Evolutionary conservation across 2,329 filamentous ascomycete genomes (phyloP).

Genomic region (Microdochium nivale): DNA sequence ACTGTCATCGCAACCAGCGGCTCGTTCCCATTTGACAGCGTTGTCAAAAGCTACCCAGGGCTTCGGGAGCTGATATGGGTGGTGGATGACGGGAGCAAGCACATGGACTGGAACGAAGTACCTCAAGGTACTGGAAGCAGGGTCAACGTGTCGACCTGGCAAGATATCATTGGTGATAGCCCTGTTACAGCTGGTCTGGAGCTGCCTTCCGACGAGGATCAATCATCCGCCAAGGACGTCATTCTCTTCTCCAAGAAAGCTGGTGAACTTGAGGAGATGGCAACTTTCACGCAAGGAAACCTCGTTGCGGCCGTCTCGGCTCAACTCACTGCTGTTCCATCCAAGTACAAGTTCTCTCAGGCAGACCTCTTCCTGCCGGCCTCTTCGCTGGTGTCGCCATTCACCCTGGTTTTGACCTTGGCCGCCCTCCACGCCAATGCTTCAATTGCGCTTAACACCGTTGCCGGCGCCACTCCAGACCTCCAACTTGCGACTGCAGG

Average conservation of each 20-base stretch:
- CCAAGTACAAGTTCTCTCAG: conserved; percentile 61
- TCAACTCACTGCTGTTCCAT: conserved; percentile 67
- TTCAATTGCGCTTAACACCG: conserved; percentile 81
- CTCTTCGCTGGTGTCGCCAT: conserved; percentile 70
- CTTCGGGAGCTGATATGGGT: conserved; percentile 85
- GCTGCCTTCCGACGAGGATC: conserved; percentile 54
- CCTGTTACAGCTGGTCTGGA: conserved; percentile 49
- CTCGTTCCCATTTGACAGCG: conserved; percentile 69
- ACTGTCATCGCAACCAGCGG: conserved; percentile 78
- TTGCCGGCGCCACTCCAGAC: conserved; percentile 65
- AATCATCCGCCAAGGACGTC: conserved; percentile 42
- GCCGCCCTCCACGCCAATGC: conserved; percentile 77
- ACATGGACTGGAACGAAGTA: conserved; percentile 92
- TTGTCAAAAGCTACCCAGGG: conserved; percentile 59
- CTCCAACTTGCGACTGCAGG: conserved; percentile 64
- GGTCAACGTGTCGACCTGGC: conserved; percentile 84
- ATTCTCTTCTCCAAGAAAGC: conserved; percentile 57
- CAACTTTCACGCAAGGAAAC: conserved; percentile 75
- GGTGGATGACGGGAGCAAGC: conserved; percentile 78
- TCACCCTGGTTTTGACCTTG: conserved; percentile 72
- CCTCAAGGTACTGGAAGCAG: conserved; percentile 67
- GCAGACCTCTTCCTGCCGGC: conserved; percentile 80
- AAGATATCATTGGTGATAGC: conserved; percentile 72
- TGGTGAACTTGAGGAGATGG: conserved; percentile 54
- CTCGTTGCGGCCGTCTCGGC: conserved; percentile 80